Percentiles rank a stretch among this genome's conserved stretches.
phyloP scores from a whole-genome alignment of 2,329 filamentous ascomycete genomes.

The Alternaria angustiovoidea region DNA sequence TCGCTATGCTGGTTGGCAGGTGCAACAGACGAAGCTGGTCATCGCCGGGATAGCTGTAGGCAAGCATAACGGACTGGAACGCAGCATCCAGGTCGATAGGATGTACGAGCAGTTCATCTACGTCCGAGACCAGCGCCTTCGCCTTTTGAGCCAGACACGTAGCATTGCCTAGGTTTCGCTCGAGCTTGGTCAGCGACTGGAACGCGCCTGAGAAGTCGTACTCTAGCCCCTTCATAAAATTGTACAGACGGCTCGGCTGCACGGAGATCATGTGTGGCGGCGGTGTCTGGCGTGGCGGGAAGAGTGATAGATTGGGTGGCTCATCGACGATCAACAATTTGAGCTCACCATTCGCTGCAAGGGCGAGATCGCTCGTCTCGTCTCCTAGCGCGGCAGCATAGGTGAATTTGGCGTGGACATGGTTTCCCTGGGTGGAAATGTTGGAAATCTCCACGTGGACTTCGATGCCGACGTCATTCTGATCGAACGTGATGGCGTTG shows the following conservation, averaged over 20 bases:
- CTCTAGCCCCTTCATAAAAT: neutral
- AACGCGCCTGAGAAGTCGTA: slow-evolving; percentile 1
- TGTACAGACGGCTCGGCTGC: neutral
- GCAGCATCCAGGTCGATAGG: neutral
- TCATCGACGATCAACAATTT: neutral
- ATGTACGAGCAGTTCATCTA: neutral
- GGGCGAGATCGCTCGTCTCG: slow-evolving; percentile 1
- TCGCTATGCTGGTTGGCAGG: slow-evolving; percentile 24
- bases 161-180: neutral
- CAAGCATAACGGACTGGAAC: neutral
- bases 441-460: neutral
- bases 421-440: neutral
- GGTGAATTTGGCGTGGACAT: neutral
- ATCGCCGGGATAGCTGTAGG: neutral
- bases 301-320: neutral
- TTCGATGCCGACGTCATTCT: neutral
- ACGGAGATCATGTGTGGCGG: slow-evolving; percentile 1
- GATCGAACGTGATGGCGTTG: neutral
- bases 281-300: neutral
- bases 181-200: neutral
- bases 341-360: neutral
- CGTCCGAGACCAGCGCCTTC: neutral
- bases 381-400: neutral
- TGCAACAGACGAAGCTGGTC: neutral
- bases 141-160: neutral